Evolutionary conservation across 1,284 basidiomycete genomes (phyloP).

Genomic region (Flammula alnicola): DNA sequence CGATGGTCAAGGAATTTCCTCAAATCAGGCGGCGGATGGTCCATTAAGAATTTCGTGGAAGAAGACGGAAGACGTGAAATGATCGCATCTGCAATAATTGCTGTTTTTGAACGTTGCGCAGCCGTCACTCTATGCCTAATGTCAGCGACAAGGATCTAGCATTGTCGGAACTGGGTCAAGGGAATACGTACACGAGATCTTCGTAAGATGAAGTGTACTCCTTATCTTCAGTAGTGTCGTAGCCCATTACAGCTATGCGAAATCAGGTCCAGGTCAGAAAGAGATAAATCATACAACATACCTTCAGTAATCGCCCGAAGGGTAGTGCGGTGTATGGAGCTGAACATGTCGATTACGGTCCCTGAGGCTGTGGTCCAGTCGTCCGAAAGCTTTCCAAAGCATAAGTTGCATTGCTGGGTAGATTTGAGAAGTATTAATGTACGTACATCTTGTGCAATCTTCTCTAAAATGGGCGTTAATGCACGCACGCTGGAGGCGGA

Average conservation of each 20-base stretch:
- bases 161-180: no score
- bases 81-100: slow-evolving; percentile 3
- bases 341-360: background rate
- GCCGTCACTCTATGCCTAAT: background rate
- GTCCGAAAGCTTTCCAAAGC: background rate
- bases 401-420: background rate
- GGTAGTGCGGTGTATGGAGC: slow-evolving; percentile 2
- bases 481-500: background rate
- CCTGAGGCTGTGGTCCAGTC: background rate
- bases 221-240: slow-evolving; percentile 1
- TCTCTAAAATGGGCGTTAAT: background rate
- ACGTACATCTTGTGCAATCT: slow-evolving; percentile 4
- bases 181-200: slow-evolving; percentile 5
- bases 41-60: background rate
- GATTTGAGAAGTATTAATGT: background rate
- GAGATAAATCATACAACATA: background rate
- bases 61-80: background rate
- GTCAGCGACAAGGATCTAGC: background rate
- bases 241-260: slow-evolving; percentile 14
- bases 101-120: slow-evolving; percentile 6
- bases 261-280: background rate
- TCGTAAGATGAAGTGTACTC: slow-evolving; percentile 7
- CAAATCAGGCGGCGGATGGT: slow-evolving; percentile 1
- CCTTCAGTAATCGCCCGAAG: slow-evolving; percentile 6
- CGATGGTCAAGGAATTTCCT: slow-evolving; percentile 4